Evolutionary conservation across 306 rosid genomes (phyloP), one percentile per base, ranked within the genome.

Genomic region (Acacia crassicarpa): DNA sequence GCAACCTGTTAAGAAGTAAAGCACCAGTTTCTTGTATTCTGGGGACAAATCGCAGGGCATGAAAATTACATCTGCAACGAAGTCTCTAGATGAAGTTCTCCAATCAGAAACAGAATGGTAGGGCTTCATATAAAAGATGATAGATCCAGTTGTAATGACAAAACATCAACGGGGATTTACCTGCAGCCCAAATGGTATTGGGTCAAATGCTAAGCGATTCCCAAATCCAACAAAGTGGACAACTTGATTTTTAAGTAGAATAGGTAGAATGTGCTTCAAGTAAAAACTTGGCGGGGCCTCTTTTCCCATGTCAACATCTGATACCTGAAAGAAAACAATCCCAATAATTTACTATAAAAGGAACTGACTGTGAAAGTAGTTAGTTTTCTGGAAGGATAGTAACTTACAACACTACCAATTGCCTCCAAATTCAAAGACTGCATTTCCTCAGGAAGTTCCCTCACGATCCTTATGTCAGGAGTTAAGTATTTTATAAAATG

Each of bases 41-140:
- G 82, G 97, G 96, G 84, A 89, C 93, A 92, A 95, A 95, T 86
- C 87, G 95, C 86, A 95, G 88, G 74, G 98, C 97, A 51, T 93
- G 92, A 85, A 95, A 95, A 87, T 95, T 95, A 87, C 99, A 95
- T 89, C 98, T 93, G 99, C 99, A 95, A 77, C 99, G 97, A 90
- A 95, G 97, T 88, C 97, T 93, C 98, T 95, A 91, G 84, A 95
- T 95, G 97, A 91, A 88, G 81, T 89, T 85, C 83, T 91, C 89
- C 81, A 91, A 93, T 93, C 88, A 95, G 99, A 91, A 89, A 89
- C 83, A 86, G 85, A 40, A 83, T 62, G 83, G 80, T 74, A 86
- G 35, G 54, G 66, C 80, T 88, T 77, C 67, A 87, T 78, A 74
- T 70, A 15, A 77, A 69, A 72, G 80, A 81, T 76, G 79, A 35